Conservation (phyloP, 495 filamentous ascomycete species). For the Annulohypoxylon moriforme region DNA sequence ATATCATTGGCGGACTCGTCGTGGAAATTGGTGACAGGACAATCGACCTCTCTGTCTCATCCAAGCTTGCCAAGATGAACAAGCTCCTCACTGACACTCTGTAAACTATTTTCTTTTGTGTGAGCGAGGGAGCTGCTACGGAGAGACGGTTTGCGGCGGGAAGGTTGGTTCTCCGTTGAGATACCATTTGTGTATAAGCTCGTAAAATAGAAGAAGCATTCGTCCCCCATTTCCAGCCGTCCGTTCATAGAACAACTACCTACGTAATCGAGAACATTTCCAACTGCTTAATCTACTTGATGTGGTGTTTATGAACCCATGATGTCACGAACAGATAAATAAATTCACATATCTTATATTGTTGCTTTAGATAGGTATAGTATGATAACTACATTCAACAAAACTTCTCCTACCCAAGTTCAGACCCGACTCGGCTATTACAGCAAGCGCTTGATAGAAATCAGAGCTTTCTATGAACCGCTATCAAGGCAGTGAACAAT, state of each 20-base stretch:
- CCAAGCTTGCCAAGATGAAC: constrained; percentile 97
- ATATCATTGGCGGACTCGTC: constrained; percentile 91
- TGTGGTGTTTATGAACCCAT: neutral
- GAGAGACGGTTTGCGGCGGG: constrained; percentile 46
- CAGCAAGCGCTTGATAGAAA: too few species aligned
- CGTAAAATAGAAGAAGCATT: constrained; percentile 53
- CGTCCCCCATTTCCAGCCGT: constrained; percentile 34
- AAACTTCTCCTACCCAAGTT: too few species aligned
- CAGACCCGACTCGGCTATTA: too few species aligned
- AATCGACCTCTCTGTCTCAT: constrained; percentile 94
- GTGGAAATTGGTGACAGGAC: constrained; percentile 98
- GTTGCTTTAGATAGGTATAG: too few species aligned
- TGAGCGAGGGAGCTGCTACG: constrained; percentile 30
- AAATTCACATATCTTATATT: too few species aligned
- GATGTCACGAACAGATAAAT: neutral
- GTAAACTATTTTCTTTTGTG: constrained; percentile 66
- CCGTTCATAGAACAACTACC: constrained; percentile 34
- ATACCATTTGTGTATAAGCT: constrained; percentile 46
- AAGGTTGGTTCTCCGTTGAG: constrained; percentile 39
- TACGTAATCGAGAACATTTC: constrained; percentile 33
- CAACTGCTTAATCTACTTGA: neutral
- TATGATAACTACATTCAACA: too few species aligned
- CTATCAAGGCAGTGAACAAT: too few species aligned
- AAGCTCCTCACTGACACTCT: constrained; percentile 95
- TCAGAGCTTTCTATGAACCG: too few species aligned